A percentile compares a stretch with the other conserved stretches of the same genome.
These are phyloP conservation scores for Senna siamea DNA, from an alignment of 306 rosid genomes.

Conservation along the genomic window DNA sequence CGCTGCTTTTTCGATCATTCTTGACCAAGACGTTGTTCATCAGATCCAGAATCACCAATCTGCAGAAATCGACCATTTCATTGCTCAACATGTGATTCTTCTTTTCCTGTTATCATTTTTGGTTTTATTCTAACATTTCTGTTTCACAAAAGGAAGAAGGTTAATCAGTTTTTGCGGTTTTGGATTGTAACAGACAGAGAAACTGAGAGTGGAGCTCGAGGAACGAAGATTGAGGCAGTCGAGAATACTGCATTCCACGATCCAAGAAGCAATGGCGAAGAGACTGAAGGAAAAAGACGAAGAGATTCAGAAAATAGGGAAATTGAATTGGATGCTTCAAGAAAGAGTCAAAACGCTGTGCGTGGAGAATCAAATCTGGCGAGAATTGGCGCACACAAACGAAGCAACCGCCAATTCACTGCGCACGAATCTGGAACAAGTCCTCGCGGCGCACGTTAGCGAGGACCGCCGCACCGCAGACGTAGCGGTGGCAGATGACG, in stretches of 20 bases:
- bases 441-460: slow-evolving; percentile 59
- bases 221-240: slow-evolving; percentile 54
- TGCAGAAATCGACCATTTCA: slow-evolving; percentile 36
- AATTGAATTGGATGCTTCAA: slow-evolving; percentile 66
- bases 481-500: slow-evolving; percentile 38
- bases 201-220: slow-evolving; percentile 55
- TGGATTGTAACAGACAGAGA: slow-evolving; percentile 57
- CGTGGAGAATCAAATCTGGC: slow-evolving; percentile 74
- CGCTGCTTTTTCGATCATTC: background rate
- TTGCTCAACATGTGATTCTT: slow-evolving; percentile 27
- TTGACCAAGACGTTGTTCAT: slow-evolving; percentile 33
- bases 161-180: background rate
- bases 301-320: slow-evolving; percentile 64
- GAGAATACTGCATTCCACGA: slow-evolving; percentile 47
- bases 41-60: slow-evolving; percentile 33
- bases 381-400: slow-evolving; percentile 69
- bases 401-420: slow-evolving; percentile 70
- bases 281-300: slow-evolving; percentile 71
- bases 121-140: too few species aligned
- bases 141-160: too few species aligned
- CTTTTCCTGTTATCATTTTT: too few species aligned
- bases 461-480: slow-evolving; percentile 28
- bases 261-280: slow-evolving; percentile 56
- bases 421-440: slow-evolving; percentile 59
- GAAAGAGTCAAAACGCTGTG: slow-evolving; percentile 57